These are phyloP conservation scores for Plasmodium knowlesi DNA, from an alignment of 169 alveolate genomes.

Conservation along the genomic window DNA sequence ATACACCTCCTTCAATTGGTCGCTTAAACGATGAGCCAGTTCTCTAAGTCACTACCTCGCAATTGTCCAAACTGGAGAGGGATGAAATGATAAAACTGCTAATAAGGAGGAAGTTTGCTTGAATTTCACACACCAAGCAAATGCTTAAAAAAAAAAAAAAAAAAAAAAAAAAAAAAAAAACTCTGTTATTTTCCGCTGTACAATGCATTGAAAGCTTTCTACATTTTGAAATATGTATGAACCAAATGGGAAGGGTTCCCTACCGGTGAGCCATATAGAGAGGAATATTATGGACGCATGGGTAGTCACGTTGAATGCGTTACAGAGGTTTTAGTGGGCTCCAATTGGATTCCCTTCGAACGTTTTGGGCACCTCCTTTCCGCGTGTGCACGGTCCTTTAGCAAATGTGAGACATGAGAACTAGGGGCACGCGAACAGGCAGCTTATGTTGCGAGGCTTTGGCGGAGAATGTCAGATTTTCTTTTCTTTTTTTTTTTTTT, in stretches of 20 bases:
- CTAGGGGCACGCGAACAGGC: neutral
- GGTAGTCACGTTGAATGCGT: neutral
- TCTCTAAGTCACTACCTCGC: neutral
- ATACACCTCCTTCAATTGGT: neutral
- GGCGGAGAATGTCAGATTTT: neutral
- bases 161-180: neutral
- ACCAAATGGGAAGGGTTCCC: neutral
- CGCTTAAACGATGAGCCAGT: too few species aligned
- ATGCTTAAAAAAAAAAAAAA: neutral
- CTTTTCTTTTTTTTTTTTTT: neutral
- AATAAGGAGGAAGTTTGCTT: neutral
- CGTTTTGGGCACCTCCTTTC: neutral
- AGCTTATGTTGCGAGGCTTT: neutral
- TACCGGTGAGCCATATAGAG: neutral
- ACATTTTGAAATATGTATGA: neutral
- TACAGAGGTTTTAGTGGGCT: neutral
- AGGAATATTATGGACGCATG: neutral
- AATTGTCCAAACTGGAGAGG: neutral
- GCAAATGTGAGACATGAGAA: neutral
- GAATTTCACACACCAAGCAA: neutral
- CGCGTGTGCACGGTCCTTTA: neutral
- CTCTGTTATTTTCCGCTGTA: neutral
- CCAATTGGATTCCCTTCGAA: neutral
- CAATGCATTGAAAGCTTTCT: neutral
- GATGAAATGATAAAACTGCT: neutral